Conservation (phyloP, 768 basidiomycete species). For the Mrakia gelida region DNA sequence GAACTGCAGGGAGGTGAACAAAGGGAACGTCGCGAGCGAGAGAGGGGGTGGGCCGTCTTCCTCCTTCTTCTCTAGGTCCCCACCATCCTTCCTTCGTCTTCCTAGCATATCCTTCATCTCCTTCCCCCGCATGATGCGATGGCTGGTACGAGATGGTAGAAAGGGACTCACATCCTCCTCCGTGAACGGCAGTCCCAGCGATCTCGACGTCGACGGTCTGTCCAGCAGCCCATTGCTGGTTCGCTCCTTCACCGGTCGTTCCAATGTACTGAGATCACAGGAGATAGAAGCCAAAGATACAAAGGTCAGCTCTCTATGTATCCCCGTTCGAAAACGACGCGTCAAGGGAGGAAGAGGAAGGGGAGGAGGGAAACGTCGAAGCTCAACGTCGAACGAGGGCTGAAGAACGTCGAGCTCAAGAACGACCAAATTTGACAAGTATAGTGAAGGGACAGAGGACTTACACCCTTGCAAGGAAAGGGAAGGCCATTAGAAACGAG, state of each 20-base stretch:
- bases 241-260: conserved; percentile 35
- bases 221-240: conserved; percentile 41
- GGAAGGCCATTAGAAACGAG: conserved; percentile 40
- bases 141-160: not conserved
- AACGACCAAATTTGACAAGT: too few species aligned
- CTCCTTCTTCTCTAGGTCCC: not conserved
- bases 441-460: too few species aligned
- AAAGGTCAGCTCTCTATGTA: too few species aligned
- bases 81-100: not conserved
- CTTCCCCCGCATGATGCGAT: not conserved
- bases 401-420: too few species aligned
- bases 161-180: conserved; percentile 40
- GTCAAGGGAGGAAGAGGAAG: too few species aligned
- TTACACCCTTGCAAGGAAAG: conserved; percentile 44
- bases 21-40: conserved; percentile 15
- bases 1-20: not conserved
- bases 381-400: too few species aligned
- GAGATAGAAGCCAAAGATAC: too few species aligned
- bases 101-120: not conserved
- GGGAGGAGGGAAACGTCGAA: too few species aligned
- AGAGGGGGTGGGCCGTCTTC: not conserved
- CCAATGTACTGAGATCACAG: conserved; percentile 33
- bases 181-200: conserved; percentile 43
- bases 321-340: too few species aligned
- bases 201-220: conserved; percentile 39